A percentile compares a stretch with the other conserved stretches of the same genome.
Evolutionary conservation across 257 asterid species (phyloP).

Genomic region (Ocimum tenuiflorum): DNA sequence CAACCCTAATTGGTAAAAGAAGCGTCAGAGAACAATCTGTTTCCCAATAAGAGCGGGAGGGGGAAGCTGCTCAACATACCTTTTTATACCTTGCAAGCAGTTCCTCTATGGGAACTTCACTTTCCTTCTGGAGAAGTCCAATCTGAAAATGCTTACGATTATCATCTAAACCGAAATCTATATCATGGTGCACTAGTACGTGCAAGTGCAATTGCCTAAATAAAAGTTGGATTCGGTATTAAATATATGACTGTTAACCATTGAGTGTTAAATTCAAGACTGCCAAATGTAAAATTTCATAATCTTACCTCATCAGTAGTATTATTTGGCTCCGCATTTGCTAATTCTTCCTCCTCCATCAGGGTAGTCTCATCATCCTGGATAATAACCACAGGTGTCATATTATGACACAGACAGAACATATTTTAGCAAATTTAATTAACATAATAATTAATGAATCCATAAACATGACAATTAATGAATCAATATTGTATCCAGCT

Average conservation of each 20-base stretch:
- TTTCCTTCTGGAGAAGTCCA: constrained; percentile 74
- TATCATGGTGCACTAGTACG: constrained; percentile 9
- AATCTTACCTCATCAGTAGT: constrained; percentile 54
- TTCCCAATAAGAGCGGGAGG: constrained; percentile 14
- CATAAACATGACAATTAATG: neutral
- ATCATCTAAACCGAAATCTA: constrained; percentile 18
- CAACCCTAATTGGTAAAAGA: constrained; percentile 41
- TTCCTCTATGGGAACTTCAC: constrained; percentile 81
- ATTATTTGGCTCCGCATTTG: constrained; percentile 52
- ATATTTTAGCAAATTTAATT: neutral
- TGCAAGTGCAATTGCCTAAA: constrained; percentile 14
- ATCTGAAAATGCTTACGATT: constrained; percentile 46
- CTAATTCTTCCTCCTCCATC: constrained; percentile 82
- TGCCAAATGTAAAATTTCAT: neutral
- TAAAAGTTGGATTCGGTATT: constrained; percentile 8
- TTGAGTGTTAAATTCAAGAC: constrained; percentile 9
- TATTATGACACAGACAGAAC: constrained; percentile 3
- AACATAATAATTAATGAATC: constrained; percentile 3
- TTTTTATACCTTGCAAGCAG: constrained; percentile 86
- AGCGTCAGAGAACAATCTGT: constrained; percentile 21
- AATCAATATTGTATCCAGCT: neutral
- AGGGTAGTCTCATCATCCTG: constrained; percentile 97
- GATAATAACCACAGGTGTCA: constrained; percentile 18
- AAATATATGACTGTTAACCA: neutral
- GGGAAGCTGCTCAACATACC: constrained; percentile 45